Conservation (phyloP, 768 basidiomycete species). For the Kwoniella dendrophila region DNA sequence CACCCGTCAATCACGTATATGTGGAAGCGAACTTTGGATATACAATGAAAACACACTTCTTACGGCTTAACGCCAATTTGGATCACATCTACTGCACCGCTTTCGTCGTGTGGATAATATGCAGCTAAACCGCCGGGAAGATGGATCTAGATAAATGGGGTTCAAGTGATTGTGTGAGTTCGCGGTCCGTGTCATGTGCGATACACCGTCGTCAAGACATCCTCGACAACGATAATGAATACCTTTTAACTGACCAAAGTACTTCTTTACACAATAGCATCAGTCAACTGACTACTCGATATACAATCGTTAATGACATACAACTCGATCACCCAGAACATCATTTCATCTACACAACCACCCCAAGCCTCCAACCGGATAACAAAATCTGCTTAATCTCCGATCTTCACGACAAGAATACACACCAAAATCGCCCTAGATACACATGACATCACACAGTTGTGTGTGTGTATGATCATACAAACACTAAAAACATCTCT, state of each 20-base stretch:
- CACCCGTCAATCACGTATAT: too few relatives aligned
- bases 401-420: too few relatives aligned
- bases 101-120: too few relatives aligned
- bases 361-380: not conserved
- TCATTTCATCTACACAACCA: not conserved
- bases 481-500: not conserved
- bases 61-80: too few relatives aligned
- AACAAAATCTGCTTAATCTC: too few relatives aligned
- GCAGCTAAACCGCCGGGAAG: not conserved
- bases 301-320: not conserved
- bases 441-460: constrained; percentile 1
- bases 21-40: too few relatives aligned
- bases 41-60: too few relatives aligned
- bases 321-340: too few relatives aligned
- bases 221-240: not conserved
- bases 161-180: constrained; percentile 8
- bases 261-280: not conserved
- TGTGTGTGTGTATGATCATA: not conserved
- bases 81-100: too few relatives aligned
- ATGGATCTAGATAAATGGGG: not conserved
- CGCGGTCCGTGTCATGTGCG: constrained; percentile 2
- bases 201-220: not conserved
- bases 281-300: not conserved
- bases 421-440: not conserved
- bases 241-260: constrained; percentile 1